phyloP scores from a whole-genome alignment of 1,284 basidiomycete genomes.

The Cystobasidium sp. region DNA sequence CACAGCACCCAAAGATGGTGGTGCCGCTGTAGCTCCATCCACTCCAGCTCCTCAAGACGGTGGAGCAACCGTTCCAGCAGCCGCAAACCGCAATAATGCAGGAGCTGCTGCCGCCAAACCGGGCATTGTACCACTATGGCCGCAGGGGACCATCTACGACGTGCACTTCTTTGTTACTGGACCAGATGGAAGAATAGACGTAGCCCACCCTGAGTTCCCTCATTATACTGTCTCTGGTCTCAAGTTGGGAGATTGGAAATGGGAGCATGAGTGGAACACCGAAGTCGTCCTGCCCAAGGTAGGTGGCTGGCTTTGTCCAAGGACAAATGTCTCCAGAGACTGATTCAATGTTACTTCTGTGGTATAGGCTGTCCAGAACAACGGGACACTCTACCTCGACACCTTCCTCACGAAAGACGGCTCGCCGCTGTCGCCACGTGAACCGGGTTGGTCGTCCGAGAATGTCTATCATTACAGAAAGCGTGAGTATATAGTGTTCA shows the following conservation, averaged over 20 bases:
- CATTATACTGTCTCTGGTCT: constrained; percentile 79
- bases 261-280: constrained; percentile 68
- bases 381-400: constrained; percentile 72
- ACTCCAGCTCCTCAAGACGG: not conserved
- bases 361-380: constrained; percentile 71
- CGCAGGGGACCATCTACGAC: constrained; percentile 57
- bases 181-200: constrained; percentile 62
- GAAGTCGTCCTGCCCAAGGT: constrained; percentile 75
- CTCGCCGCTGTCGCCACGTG: constrained; percentile 67
- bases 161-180: constrained; percentile 75
- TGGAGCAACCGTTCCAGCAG: constrained; percentile 6
- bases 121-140: constrained; percentile 55
- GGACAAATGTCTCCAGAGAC: not conserved
- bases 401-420: constrained; percentile 75
- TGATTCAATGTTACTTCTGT: not conserved
- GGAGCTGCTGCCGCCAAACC: constrained; percentile 9
- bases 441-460: constrained; percentile 62
- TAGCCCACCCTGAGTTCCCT: constrained; percentile 63
- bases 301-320: constrained; percentile 50
- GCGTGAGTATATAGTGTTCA: constrained; percentile 48
- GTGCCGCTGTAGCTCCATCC: not conserved
- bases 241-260: constrained; percentile 78
- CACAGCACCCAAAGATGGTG: not conserved
- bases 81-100: not conserved
- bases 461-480: constrained; percentile 78